Evolutionary conservation across 129 eudicot genomes (phyloP), one percentile per base, ranked within the genome.

Genomic region (carrot (Daucus carota)): DNA sequence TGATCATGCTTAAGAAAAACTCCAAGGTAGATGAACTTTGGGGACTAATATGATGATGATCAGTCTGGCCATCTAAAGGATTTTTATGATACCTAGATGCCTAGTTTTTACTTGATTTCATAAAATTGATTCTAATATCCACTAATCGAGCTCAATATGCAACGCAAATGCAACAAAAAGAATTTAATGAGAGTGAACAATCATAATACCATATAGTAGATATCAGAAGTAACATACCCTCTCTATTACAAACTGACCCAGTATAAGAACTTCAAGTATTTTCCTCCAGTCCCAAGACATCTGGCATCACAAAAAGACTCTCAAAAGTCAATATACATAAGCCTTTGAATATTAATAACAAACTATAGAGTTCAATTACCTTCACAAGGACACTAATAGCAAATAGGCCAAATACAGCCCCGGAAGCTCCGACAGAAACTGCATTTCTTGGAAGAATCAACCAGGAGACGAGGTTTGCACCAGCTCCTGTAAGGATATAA

Each of bases 251-350:
- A 94, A 94, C 69, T 94, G 98, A 28, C 97, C 98, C 81, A 94
- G 76, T 80, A 94, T 87, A 82, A 94, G 98, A 72, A 91, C 98
- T 84, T 94, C 97, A 73, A 94, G 98, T 50, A 94, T 94, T 89
- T 94, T 91, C 78, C 97, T 94, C 98, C 97, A 94, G 82, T 94
- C 98, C 90, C 92, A 91, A 14, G 98, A 94, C 77, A 94, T 89
- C 98, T 94, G 80, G 65, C 83, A 79, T 54, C 26, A 78, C 24
- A 72, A 59, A 52, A 78, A 52, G 70, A 34, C 12, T 26, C 57
- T n/a, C 31, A 7, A 8, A 26, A 36, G 40, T 36, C 5, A 36
- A 36, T 1, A 28, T 29, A 42, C 2, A 70, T 43, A 43, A 10
- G 31, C 31, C 65, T 54, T 1, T n/a, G 22, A 54, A 9, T 8